These are phyloP conservation scores for Paecilomyces dactylethromorphus DNA, from an alignment of 2,329 filamentous ascomycete genomes.

Conservation along the genomic window DNA sequence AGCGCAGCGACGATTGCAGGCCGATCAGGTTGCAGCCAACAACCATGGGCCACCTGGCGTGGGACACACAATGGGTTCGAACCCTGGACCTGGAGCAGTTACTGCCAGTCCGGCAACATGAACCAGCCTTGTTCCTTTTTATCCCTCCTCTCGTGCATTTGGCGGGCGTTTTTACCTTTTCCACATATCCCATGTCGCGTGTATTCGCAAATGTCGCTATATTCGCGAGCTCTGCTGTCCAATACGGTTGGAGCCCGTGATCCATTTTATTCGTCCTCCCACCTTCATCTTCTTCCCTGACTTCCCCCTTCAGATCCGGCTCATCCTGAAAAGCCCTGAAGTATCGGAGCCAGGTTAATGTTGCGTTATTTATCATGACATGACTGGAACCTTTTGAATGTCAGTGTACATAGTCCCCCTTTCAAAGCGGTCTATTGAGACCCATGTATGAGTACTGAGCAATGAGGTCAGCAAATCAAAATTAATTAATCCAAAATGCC, in stretches of 20 bases:
- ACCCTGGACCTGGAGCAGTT: conserved; percentile 22
- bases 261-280: conserved; percentile 3
- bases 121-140: conserved; percentile 14
- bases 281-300: conserved; percentile 2
- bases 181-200: conserved; percentile 13
- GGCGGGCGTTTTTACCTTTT: conserved; percentile 21
- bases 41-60: conserved; percentile 10
- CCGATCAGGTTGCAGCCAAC: conserved; percentile 23
- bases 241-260: neutral
- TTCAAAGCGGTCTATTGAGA: conserved; percentile 17
- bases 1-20: conserved; percentile 29
- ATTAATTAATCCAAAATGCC: conserved; percentile 24
- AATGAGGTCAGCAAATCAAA: conserved; percentile 28
- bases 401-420: conserved; percentile 31
- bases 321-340: conserved; percentile 5
- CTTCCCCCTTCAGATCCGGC: conserved; percentile 2
- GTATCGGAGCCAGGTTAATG: conserved; percentile 14
- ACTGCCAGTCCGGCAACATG: conserved; percentile 22
- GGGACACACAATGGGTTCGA: conserved; percentile 21
- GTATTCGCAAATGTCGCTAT: conserved; percentile 8
- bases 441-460: conserved; percentile 30
- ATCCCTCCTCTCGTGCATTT: conserved; percentile 19
- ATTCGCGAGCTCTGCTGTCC: conserved; percentile 2
- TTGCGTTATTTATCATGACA: conserved; percentile 16
- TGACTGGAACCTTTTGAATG: conserved; percentile 14